Evolutionary conservation across 345 rosid species (phyloP).

Genomic region (Salix udensis): DNA sequence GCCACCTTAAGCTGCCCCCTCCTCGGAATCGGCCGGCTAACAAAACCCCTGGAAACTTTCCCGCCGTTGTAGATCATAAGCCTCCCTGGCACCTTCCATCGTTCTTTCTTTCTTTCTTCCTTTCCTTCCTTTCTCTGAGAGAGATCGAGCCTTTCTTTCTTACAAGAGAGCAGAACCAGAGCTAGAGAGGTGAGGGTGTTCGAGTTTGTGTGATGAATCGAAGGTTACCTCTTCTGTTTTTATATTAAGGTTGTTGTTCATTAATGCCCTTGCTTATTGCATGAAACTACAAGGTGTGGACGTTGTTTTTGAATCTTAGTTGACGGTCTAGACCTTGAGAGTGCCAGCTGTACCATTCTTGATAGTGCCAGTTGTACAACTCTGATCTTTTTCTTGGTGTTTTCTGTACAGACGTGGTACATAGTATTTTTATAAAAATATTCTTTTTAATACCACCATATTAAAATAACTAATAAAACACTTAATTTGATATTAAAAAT

Average conservation of each 20-base stretch:
- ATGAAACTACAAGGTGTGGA: not conserved
- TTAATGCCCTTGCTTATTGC: not conserved
- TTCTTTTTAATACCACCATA: too few relatives aligned
- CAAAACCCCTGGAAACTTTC: conserved; percentile 23
- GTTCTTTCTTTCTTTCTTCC: not conserved
- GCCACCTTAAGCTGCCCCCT: conserved; percentile 77
- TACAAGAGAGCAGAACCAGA: not conserved
- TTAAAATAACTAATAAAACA: too few relatives aligned
- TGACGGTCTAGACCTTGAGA: conserved; percentile 33
- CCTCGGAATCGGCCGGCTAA: conserved; percentile 63
- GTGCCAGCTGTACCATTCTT: not conserved
- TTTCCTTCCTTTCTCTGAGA: not conserved
- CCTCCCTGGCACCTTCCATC: conserved; percentile 40
- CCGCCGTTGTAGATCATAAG: conserved; percentile 21
- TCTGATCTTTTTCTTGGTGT: not conserved
- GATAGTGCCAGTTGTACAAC: not conserved
- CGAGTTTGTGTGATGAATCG: too few relatives aligned
- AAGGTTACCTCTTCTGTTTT: not conserved
- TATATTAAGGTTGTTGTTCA: not conserved
- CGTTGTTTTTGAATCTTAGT: not conserved
- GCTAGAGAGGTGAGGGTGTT: too few relatives aligned
- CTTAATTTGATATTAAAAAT: too few relatives aligned
- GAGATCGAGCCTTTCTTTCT: not conserved
- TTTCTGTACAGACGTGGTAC: not conserved
- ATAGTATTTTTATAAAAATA: too few relatives aligned